phyloP scores from a whole-genome alignment of 2,329 filamentous ascomycete species.

The Pyrenophora teres region DNA sequence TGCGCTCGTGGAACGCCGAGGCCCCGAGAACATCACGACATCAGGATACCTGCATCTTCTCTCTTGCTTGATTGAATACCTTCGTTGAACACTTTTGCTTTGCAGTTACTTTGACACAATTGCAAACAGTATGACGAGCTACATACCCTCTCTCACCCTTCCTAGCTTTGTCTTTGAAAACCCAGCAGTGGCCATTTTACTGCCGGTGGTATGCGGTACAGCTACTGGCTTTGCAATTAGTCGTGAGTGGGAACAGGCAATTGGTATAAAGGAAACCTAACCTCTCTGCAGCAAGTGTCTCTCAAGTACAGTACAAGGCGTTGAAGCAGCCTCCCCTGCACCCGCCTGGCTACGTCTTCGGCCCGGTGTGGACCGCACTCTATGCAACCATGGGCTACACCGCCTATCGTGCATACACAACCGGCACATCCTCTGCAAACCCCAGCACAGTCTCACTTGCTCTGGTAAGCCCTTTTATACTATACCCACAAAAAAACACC shows the following conservation, averaged over 20 bases:
- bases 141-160: constrained; percentile 77
- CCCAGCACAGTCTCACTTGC: constrained; percentile 60
- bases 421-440: constrained; percentile 62
- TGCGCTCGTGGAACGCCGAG: constrained; percentile 17
- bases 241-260: constrained; percentile 56
- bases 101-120: too few species aligned
- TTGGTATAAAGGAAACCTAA: background rate
- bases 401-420: constrained; percentile 74
- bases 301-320: constrained; percentile 65
- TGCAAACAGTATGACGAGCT: constrained; percentile 69
- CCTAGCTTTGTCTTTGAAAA: constrained; percentile 72
- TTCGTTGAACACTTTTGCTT: too few species aligned
- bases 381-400: constrained; percentile 84
- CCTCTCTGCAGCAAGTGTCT: constrained; percentile 15
- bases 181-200: constrained; percentile 72
- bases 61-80: background rate
- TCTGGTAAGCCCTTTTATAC: constrained; percentile 48
- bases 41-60: background rate
- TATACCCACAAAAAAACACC: background rate
- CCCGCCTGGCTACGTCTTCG: constrained; percentile 63
- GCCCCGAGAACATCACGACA: constrained; percentile 17
- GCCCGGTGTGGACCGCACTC: constrained; percentile 62
- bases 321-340: constrained; percentile 68
- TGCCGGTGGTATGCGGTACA: constrained; percentile 74
- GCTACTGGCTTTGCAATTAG: constrained; percentile 71